Evolutionary conservation across 495 filamentous ascomycete species (phyloP).

Genomic region (Gamarada debralockiae): DNA sequence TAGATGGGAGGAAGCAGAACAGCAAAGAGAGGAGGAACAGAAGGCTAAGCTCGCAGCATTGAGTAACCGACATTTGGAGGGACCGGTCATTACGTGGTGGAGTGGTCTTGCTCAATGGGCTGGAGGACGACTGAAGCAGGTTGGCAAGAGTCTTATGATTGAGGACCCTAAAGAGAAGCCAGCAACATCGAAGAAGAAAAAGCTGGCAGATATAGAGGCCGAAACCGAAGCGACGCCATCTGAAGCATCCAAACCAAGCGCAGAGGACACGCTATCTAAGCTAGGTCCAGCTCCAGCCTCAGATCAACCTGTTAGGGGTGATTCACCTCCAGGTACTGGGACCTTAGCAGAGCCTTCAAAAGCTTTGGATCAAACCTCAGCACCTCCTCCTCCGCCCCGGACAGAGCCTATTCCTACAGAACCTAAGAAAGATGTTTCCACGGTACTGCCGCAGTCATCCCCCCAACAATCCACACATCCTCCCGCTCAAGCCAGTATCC

Average conservation of each 20-base stretch:
- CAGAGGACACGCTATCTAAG: background rate
- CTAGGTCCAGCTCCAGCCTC: background rate
- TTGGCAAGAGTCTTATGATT: constrained; percentile 61
- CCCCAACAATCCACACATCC: no score
- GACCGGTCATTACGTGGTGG: constrained; percentile 89
- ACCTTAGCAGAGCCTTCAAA: background rate
- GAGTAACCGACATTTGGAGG: constrained; percentile 79
- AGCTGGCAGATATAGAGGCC: constrained; percentile 27
- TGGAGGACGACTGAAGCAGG: constrained; percentile 70
- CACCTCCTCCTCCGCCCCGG: background rate
- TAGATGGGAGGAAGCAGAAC: constrained; percentile 90
- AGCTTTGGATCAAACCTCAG: background rate
- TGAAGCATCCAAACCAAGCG: background rate
- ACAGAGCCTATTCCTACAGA: no score
- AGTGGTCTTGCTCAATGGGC: constrained; percentile 79
- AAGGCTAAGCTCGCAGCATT: constrained; percentile 76
- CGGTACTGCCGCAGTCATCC: no score
- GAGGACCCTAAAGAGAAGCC: constrained; percentile 49
- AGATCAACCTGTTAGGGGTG: no score
- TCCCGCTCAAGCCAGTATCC: background rate
- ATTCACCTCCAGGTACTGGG: background rate
- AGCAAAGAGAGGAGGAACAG: constrained; percentile 76
- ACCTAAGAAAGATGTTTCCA: no score
- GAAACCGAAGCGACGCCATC: background rate
- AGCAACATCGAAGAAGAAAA: constrained; percentile 41